These are phyloP conservation scores for Castanea crenata DNA, from an alignment of 306 rosid species.

Conservation along the genomic window DNA sequence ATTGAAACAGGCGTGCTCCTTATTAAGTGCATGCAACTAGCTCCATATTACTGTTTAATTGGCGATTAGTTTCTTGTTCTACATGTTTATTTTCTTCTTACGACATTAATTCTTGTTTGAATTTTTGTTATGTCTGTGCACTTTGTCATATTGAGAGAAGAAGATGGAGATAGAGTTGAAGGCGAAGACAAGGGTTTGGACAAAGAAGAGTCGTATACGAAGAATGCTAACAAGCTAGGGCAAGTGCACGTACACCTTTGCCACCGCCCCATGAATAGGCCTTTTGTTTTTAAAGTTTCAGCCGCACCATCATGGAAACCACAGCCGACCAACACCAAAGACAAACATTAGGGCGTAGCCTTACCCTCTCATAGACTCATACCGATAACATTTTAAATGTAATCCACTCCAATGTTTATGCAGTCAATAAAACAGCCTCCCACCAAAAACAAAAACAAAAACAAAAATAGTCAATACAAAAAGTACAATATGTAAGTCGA, in stretches of 20 bases:
- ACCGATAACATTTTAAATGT: slow-evolving; percentile 6
- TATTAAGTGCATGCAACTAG: no score
- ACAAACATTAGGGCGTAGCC: background rate
- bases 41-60: background rate
- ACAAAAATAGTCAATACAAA: no score
- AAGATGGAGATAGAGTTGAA: slow-evolving; percentile 4
- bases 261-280: slow-evolving; percentile 35
- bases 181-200: slow-evolving; percentile 14
- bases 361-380: background rate
- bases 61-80: background rate
- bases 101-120: background rate
- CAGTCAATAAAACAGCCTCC: no score
- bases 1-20: no score
- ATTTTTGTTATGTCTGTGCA: slow-evolving; percentile 10
- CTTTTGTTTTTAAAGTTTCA: slow-evolving; percentile 16
- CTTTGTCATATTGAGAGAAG: background rate
- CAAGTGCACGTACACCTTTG: background rate
- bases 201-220: slow-evolving; percentile 44
- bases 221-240: slow-evolving; percentile 2
- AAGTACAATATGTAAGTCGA: background rate
- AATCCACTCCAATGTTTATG: background rate
- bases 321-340: background rate
- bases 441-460: no score
- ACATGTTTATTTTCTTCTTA: background rate
- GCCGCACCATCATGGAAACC: background rate